phyloP scores from a whole-genome alignment of 1,284 basidiomycete species.

The Rhizoctonia solani region DNA sequence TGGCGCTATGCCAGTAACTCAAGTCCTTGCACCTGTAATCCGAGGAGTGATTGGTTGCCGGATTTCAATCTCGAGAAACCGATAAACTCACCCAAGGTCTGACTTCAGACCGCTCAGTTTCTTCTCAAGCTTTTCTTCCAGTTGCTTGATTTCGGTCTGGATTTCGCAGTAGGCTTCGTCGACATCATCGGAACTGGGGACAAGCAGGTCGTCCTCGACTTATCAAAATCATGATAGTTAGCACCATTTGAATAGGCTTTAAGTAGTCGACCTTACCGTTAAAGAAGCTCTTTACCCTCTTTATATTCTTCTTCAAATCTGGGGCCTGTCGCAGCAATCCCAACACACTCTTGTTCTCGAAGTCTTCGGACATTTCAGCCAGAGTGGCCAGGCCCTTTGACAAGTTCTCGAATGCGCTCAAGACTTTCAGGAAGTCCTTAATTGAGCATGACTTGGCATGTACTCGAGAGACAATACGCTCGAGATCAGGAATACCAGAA shows the following conservation, averaged over 20 bases:
- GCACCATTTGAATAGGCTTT: neutral
- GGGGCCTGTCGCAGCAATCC: conserved; percentile 81
- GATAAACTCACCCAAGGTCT: conserved; percentile 59
- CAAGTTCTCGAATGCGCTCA: conserved; percentile 76
- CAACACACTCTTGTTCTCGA: conserved; percentile 74
- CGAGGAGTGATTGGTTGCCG: no score
- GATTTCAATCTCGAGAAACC: no score
- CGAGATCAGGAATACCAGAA: conserved; percentile 87
- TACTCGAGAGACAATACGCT: conserved; percentile 90
- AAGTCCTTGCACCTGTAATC: conserved; percentile 44
- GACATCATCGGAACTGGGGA: conserved; percentile 52
- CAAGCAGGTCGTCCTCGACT: conserved; percentile 18
- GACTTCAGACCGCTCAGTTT: conserved; percentile 65
- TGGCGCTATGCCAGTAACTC: conserved; percentile 81
- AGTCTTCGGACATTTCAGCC: conserved; percentile 66
- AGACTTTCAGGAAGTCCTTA: conserved; percentile 81
- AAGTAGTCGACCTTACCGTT: conserved; percentile 55
- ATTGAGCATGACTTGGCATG: conserved; percentile 89
- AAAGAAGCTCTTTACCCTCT: conserved; percentile 77
- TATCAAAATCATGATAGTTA: conserved; percentile 4
- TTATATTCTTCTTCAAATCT: conserved; percentile 63
- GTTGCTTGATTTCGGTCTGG: conserved; percentile 64
- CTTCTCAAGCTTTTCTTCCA: conserved; percentile 73
- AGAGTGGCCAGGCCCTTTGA: conserved; percentile 69
- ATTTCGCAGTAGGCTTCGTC: conserved; percentile 82